Conservation (phyloP, 192 early-diverging fungal species). For the Linnemannia elongata region DNA sequence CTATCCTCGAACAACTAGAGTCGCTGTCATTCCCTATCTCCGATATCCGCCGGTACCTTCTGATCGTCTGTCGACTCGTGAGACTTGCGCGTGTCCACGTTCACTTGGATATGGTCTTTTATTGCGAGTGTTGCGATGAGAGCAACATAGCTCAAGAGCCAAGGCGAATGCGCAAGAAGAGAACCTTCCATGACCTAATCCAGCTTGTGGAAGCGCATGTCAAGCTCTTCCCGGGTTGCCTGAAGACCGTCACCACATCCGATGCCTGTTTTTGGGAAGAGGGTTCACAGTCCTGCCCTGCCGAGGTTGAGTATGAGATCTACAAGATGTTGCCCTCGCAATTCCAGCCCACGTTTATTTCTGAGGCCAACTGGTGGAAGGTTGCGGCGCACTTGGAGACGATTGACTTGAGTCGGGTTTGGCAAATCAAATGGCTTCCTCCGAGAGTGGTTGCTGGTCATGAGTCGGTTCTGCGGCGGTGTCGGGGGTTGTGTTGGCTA, state of each 20-base stretch:
- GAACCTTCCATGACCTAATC: neutral
- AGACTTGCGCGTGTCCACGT: neutral
- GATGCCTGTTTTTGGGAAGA: neutral
- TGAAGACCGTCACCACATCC: neutral
- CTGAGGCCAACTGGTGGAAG: neutral
- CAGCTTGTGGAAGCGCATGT: neutral
- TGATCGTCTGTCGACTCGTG: neutral
- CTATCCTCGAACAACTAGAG: neutral
- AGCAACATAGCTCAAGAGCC: neutral
- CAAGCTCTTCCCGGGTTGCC: neutral
- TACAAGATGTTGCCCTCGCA: neutral
- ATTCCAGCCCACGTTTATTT: neutral
- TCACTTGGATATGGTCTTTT: neutral
- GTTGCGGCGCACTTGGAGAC: neutral
- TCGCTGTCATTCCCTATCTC: neutral
- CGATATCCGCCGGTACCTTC: neutral
- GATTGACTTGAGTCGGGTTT: neutral
- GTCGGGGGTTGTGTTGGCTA: neutral
- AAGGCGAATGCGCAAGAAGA: neutral
- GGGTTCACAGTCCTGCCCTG: neutral
- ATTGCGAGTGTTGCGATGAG: neutral
- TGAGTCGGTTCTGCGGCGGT: neutral
- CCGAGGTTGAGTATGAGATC: neutral
- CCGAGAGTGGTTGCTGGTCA: neutral
- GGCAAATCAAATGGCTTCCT: neutral